phyloP scores from a whole-genome alignment of 1,284 basidiomycete genomes.

The Tetrapyrgos nigripes region DNA sequence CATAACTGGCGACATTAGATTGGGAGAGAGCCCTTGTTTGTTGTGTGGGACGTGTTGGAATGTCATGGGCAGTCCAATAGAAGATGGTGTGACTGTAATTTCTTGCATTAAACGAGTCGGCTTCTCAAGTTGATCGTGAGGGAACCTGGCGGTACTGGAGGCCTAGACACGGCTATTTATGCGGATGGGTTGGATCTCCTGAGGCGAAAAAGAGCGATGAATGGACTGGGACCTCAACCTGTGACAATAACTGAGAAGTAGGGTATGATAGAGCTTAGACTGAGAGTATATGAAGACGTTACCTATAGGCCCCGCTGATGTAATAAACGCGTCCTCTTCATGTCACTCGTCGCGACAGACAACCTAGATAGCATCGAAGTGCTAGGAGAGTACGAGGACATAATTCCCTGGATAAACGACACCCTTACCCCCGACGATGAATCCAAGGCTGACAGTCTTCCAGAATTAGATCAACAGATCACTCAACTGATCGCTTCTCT shows the following conservation, averaged over 20 bases:
- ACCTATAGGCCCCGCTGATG: neutral
- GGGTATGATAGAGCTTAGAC: no score
- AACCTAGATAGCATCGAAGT: slow-evolving; percentile 18
- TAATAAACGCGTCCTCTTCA: neutral
- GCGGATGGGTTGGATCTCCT: no score
- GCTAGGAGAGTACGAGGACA: slow-evolving; percentile 51
- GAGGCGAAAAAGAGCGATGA: no score
- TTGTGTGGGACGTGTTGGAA: slow-evolving; percentile 77
- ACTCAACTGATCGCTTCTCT: slow-evolving; percentile 76
- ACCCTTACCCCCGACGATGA: slow-evolving; percentile 47
- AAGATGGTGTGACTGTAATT: slow-evolving; percentile 51
- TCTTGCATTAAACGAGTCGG: no score
- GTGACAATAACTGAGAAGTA: no score
- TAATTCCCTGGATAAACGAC: slow-evolving; percentile 73
- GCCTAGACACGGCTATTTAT: no score
- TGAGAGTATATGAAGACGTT: slow-evolving; percentile 37
- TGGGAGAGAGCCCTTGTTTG: slow-evolving; percentile 79
- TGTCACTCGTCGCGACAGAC: slow-evolving; percentile 11
- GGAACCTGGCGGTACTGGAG: no score
- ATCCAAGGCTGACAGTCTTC: slow-evolving; percentile 51
- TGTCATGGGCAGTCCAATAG: slow-evolving; percentile 63
- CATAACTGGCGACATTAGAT: slow-evolving; percentile 69
- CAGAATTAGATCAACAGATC: slow-evolving; percentile 76
- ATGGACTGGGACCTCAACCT: no score
- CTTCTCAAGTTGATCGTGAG: no score